Evolutionary conservation across 768 basidiomycete species (phyloP).

Genomic region (Amanita rubescens): DNA sequence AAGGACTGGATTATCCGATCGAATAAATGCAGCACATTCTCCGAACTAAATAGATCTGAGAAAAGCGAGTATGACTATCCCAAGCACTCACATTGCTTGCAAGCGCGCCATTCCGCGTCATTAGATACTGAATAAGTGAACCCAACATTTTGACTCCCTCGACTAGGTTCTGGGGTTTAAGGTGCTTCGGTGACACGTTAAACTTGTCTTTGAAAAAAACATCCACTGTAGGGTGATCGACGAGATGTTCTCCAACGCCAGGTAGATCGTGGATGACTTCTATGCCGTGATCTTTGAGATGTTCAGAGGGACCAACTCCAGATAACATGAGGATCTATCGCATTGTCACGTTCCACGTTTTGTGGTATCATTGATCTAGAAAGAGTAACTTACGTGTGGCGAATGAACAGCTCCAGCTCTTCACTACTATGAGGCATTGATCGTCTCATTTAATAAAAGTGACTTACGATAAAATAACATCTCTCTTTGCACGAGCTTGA

Average conservation of each 20-base stretch:
- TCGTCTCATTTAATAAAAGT: neutral
- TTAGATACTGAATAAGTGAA: conserved; percentile 34
- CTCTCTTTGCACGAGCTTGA: conserved; percentile 42
- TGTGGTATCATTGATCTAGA: neutral
- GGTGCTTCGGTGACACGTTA: conserved; percentile 33
- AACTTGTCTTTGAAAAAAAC: conserved; percentile 46
- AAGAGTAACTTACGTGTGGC: conserved; percentile 34
- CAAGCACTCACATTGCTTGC: conserved; percentile 39
- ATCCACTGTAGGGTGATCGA: conserved; percentile 58
- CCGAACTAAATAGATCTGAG: conserved; percentile 22
- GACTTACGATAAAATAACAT: conserved; percentile 56
- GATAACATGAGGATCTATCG: conserved; percentile 60
- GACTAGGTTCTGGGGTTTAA: conserved; percentile 21
- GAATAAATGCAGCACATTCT: conserved; percentile 48
- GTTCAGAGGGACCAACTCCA: conserved; percentile 63
- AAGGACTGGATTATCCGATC: conserved; percentile 38
- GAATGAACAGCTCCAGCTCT: conserved; percentile 57
- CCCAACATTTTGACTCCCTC: conserved; percentile 24
- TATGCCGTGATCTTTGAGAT: conserved; percentile 47
- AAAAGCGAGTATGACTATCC: neutral
- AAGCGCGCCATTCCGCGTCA: conserved; percentile 41
- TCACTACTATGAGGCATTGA: neutral
- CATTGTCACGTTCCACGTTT: neutral
- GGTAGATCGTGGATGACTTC: conserved; percentile 55
- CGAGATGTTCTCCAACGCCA: conserved; percentile 66